Evolutionary conservation across 2,329 filamentous ascomycete species (phyloP), one percentile per base, ranked within the genome.

Genomic region (Geosmithia flava): DNA sequence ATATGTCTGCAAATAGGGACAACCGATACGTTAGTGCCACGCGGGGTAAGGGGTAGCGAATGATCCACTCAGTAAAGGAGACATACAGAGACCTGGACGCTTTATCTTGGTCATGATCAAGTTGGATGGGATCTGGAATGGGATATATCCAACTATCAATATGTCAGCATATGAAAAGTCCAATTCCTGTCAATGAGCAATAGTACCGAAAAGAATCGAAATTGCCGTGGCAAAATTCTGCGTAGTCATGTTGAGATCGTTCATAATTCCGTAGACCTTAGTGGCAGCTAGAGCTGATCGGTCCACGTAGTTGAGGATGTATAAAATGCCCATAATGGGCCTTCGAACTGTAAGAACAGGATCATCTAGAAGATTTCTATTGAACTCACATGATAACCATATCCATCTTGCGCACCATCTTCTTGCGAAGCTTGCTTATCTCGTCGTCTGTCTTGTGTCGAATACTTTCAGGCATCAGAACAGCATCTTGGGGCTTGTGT

Each of bases 41-140:
- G n/a, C n/a, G n/a, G n/a, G n/a, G n/a, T n/a, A n/a, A n/a, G n/a
- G n/a, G n/a, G n/a, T n/a, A n/a, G n/a, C n/a, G n/a, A n/a, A n/a
- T n/a, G n/a, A n/a, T n/a, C n/a, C n/a, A n/a, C n/a, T n/a, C n/a
- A n/a, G n/a, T n/a, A 42, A 16, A 20, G 6, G 6, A 7, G 7
- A 42, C 44, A 29, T 39, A 39, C 30, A 51, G 63, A 71, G 42
- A 53, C 54, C 33, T 63, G 69, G 13, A 67, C 60, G 54, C 68
- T 71, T n/a, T 23, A 70, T 64, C 55, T 70, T 72, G 55, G 71
- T 72, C 23, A 73, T 56, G 49, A 71, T 67, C 39, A 72, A 52
- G 45, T 73, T 73, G 5, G 68, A 71, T 1, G 70, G 70, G 20
- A 72, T 64, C 53, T 72, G 69, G 62, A 71, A 69, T 29, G 70